phyloP scores from a whole-genome alignment of 1,139 yeast species.

The Nematodospora anomalae region DNA sequence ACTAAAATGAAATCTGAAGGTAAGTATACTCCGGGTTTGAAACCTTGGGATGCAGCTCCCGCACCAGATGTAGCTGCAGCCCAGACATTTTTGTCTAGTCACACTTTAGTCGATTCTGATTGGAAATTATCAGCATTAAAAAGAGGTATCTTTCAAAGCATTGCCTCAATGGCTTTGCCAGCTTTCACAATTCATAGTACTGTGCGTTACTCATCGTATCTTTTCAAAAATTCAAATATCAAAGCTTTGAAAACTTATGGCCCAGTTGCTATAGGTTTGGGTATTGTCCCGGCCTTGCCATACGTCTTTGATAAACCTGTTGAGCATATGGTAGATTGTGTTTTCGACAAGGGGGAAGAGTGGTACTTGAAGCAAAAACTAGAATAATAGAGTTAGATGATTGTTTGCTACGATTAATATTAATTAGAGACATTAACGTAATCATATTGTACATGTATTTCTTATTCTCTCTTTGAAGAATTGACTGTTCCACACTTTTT shows the following conservation, averaged over 20 bases:
- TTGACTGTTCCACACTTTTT: constrained; percentile 69
- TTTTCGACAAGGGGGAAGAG: constrained; percentile 59
- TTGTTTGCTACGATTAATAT: too few species aligned
- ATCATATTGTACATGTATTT: too few species aligned
- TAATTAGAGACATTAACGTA: too few species aligned
- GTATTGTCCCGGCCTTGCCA: constrained; percentile 77
- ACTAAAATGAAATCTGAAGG: constrained; percentile 71
- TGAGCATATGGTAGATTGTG: constrained; percentile 64
- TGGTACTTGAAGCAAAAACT: constrained; percentile 20
- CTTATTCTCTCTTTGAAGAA: constrained; percentile 55
- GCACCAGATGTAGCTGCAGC: constrained; percentile 43
- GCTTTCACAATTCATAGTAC: constrained; percentile 83
- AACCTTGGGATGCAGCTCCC: constrained; percentile 63
- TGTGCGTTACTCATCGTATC: constrained; percentile 65
- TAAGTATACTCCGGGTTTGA: constrained; percentile 57
- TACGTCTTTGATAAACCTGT: constrained; percentile 82
- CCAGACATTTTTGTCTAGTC: constrained; percentile 25
- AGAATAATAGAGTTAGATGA: constrained; percentile 5
- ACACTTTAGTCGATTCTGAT: constrained; percentile 46
- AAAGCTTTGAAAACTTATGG: constrained; percentile 58
- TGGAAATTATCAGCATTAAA: constrained; percentile 67
- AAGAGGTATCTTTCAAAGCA: constrained; percentile 74
- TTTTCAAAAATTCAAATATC: constrained; percentile 48
- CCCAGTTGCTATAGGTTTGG: constrained; percentile 75
- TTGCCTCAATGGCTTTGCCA: constrained; percentile 86